Evolutionary conservation across 225 moss, liverwort and hornwort genomes (phyloP).

Genomic region (Bryum argenteum): DNA sequence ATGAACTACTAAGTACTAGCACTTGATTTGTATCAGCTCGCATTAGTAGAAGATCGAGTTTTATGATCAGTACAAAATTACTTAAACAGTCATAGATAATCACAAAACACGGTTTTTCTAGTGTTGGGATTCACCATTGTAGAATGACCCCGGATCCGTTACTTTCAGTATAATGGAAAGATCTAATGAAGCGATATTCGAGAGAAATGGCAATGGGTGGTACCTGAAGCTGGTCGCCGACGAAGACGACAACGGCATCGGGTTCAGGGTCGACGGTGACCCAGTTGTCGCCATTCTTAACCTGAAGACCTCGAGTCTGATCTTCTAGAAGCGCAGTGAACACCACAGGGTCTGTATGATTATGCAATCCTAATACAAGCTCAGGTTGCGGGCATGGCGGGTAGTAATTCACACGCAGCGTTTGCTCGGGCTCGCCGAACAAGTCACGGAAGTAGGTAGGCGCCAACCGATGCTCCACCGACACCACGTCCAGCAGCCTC

Average conservation of each 20-base stretch:
- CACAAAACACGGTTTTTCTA: too few species aligned
- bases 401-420: constrained; percentile 48
- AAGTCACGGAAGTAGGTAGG: constrained; percentile 41
- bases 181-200: too few species aligned
- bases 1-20: too few species aligned
- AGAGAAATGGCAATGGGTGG: too few species aligned
- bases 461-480: constrained; percentile 38
- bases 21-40: too few species aligned
- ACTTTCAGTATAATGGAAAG: too few species aligned
- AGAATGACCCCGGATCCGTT: too few species aligned
- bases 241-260: constrained; percentile 48
- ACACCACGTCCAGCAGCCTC: constrained; percentile 39
- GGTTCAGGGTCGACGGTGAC: constrained; percentile 40
- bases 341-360: constrained; percentile 39
- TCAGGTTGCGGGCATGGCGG: constrained; percentile 53
- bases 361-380: constrained; percentile 45
- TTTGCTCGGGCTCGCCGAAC: constrained; percentile 38
- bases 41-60: too few species aligned
- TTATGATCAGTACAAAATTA: too few species aligned
- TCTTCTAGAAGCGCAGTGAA: constrained; percentile 49
- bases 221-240: constrained; percentile 57
- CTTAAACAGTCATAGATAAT: too few species aligned
- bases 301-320: constrained; percentile 46
- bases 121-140: too few species aligned
- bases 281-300: constrained; percentile 41